Percentiles rank a stretch among this genome's conserved stretches.
These are phyloP conservation scores for Ampelomyces quisqualis DNA, from an alignment of 2,329 filamentous ascomycete genomes.

Conservation along the genomic window DNA sequence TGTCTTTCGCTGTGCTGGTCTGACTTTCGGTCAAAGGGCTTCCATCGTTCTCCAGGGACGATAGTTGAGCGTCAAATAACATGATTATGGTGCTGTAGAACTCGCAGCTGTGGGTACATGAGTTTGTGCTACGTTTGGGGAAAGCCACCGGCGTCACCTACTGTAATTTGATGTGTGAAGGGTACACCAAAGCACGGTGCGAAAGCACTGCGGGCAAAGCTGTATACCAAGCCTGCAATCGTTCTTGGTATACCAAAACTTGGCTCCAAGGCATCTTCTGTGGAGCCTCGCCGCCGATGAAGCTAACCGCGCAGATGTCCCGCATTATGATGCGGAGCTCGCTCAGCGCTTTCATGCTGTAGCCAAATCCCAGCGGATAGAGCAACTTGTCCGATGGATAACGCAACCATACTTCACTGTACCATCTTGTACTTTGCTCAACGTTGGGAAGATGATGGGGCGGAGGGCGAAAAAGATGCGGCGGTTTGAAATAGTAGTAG, in stretches of 20 bases:
- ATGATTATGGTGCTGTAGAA: constrained; percentile 4
- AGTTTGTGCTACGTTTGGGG: not conserved
- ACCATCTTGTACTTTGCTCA: constrained; percentile 13
- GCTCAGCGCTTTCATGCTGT: constrained; percentile 10
- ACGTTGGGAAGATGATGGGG: constrained; percentile 13
- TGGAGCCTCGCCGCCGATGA: not conserved
- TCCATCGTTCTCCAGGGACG: not conserved
- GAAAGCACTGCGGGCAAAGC: constrained; percentile 5
- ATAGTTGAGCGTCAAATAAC: constrained; percentile 4
- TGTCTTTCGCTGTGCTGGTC: not conserved
- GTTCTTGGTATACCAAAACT: constrained; percentile 5
- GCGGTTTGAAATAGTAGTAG: constrained; percentile 14
- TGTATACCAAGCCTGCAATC: constrained; percentile 11
- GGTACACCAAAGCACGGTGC: constrained; percentile 8
- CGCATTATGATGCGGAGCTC: constrained; percentile 13
- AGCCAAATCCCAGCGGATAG: constrained; percentile 4
- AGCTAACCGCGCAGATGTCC: constrained; percentile 7
- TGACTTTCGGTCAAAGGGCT: not conserved
- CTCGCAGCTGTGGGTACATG: not conserved
- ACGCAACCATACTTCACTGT: constrained; percentile 12
- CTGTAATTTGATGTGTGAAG: constrained; percentile 14
- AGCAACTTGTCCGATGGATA: constrained; percentile 2
- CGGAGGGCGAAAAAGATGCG: constrained; percentile 5
- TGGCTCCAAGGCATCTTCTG: constrained; percentile 7
- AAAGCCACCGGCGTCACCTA: constrained; percentile 4